These are phyloP conservation scores for Rubroboletus satanas DNA, from an alignment of 768 basidiomycete species.

Conservation along the genomic window DNA sequence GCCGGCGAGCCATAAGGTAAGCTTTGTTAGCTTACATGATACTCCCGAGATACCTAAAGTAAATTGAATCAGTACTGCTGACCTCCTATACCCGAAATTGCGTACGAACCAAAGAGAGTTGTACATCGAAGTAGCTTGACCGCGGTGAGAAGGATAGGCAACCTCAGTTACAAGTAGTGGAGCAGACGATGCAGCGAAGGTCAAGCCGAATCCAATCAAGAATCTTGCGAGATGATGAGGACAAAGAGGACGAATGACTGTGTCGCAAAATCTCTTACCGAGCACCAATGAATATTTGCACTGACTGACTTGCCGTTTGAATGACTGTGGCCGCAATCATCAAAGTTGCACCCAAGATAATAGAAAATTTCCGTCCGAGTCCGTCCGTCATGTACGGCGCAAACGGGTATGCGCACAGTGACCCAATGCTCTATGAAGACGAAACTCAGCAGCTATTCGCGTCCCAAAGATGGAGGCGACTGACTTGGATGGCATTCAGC, in stretches of 20 bases:
- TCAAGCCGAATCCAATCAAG: not conserved
- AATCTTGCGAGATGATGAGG: not conserved
- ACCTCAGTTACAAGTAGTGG: not conserved
- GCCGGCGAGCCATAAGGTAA: not conserved
- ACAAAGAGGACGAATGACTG: not conserved
- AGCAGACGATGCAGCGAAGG: not conserved
- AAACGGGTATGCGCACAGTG: not conserved
- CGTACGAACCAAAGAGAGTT: not conserved
- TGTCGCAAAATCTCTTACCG: not conserved
- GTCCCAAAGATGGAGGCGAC: not conserved
- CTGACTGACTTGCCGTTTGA: not conserved
- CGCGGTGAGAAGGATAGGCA: not conserved
- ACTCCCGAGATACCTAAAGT: not conserved
- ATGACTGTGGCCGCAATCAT: not conserved
- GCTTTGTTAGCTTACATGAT: not conserved
- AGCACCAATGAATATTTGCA: not conserved
- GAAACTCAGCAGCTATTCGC: not conserved
- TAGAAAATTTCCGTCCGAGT: not conserved
- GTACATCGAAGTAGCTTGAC: not conserved
- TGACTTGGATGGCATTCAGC: conserved; percentile 35
- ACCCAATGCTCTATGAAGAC: conserved; percentile 9
- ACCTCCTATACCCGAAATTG: not conserved
- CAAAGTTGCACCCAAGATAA: not conserved
- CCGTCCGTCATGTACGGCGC: not conserved
- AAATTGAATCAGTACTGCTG: not conserved